phyloP scores from a whole-genome alignment of 768 basidiomycete species.

The Naganishia onofrii region DNA sequence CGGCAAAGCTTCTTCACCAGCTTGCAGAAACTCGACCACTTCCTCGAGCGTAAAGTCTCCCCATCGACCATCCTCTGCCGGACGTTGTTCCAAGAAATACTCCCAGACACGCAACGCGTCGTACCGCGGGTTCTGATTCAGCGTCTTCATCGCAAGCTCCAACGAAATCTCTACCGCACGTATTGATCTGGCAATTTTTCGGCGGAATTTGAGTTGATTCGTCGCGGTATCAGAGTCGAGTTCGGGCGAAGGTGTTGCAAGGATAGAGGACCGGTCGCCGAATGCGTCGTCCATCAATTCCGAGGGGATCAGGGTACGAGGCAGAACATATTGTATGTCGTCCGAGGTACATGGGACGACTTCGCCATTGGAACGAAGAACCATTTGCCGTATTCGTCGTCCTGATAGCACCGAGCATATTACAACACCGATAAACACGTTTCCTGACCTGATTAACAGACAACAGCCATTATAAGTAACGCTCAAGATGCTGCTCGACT shows the following conservation, averaged over 20 bases:
- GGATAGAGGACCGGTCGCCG: neutral
- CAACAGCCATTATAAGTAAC: neutral
- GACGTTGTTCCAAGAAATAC: slow-evolving; percentile 41
- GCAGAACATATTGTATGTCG: slow-evolving; percentile 50
- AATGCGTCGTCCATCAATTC: slow-evolving; percentile 8
- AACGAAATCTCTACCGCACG: slow-evolving; percentile 59
- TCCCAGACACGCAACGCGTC: slow-evolving; percentile 36
- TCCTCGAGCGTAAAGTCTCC: slow-evolving; percentile 59
- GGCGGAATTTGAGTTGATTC: slow-evolving; percentile 61
- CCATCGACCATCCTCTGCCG: slow-evolving; percentile 57
- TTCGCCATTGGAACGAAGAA: slow-evolving; percentile 43
- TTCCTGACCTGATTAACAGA: neutral
- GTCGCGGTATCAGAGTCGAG: slow-evolving; percentile 13
- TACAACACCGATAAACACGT: slow-evolving; percentile 37
- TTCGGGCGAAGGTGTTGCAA: neutral
- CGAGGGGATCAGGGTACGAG: slow-evolving; percentile 16
- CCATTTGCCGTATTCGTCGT: slow-evolving; percentile 38
- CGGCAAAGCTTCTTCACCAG: slow-evolving; percentile 33
- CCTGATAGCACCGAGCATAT: slow-evolving; percentile 39
- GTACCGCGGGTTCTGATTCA: slow-evolving; percentile 5
- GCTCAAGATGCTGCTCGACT: too few species aligned
- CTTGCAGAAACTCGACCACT: slow-evolving; percentile 57
- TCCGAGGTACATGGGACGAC: slow-evolving; percentile 41
- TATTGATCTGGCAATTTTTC: slow-evolving; percentile 64
- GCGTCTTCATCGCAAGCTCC: slow-evolving; percentile 52